phyloP scores from a whole-genome alignment of 176 grass and related monocot genomes.

The Phoenix dactylifera region DNA sequence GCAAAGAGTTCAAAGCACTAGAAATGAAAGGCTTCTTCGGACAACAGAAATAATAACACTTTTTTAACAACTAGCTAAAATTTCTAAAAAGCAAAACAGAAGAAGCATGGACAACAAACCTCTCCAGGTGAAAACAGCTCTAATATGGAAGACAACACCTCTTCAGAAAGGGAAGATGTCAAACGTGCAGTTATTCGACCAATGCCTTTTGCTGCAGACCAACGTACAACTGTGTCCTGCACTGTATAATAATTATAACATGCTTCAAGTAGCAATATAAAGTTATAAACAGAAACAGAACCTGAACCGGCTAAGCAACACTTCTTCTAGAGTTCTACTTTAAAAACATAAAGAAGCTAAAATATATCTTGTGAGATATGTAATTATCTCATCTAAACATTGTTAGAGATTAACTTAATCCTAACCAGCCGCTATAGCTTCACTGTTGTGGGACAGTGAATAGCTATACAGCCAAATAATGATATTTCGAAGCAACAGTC shows the following conservation, averaged over 20 bases:
- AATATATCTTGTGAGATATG: too few relatives aligned
- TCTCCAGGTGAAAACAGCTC: slow-evolving; percentile 87
- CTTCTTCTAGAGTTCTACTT: too few relatives aligned
- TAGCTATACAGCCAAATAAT: too few relatives aligned
- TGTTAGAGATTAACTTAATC: too few relatives aligned
- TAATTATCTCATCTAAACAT: too few relatives aligned
- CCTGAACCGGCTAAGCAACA: too few relatives aligned
- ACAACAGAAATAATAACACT: background rate
- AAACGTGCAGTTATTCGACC: slow-evolving; percentile 92
- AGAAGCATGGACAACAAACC: slow-evolving; percentile 28
- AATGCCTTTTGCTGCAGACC: slow-evolving; percentile 96
- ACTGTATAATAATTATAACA: slow-evolving; percentile 26
- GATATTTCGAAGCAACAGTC: too few relatives aligned
- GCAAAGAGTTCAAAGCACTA: slow-evolving; percentile 3
- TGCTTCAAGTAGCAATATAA: background rate
- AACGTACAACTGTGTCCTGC: slow-evolving; percentile 93
- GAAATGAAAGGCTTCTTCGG: slow-evolving; percentile 6
- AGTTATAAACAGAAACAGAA: background rate
- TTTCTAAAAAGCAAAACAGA: background rate
- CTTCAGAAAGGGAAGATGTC: slow-evolving; percentile 74
- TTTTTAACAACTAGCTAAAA: background rate
- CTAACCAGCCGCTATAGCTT: too few relatives aligned
- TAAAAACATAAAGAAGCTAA: too few relatives aligned
- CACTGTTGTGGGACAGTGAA: too few relatives aligned
- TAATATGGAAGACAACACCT: slow-evolving; percentile 83